Evolutionary conservation across 176 grass and related monocot genomes (phyloP).

Genomic region (Lolium multiflorum): DNA sequence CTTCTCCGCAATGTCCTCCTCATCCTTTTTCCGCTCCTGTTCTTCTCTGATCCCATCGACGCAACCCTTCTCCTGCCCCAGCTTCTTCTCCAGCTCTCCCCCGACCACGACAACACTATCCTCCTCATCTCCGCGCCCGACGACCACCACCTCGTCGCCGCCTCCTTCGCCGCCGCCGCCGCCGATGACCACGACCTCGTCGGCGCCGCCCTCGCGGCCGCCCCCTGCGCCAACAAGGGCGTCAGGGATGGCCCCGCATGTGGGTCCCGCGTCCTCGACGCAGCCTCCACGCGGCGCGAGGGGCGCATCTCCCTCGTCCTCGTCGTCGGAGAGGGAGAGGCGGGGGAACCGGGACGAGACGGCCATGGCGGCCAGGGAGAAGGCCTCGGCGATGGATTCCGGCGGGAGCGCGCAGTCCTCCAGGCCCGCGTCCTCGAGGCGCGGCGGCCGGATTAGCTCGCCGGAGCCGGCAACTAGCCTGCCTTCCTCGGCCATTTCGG

Average conservation of each 20-base stretch:
- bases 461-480: not conserved
- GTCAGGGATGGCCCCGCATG: slow-evolving; percentile 20
- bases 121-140: slow-evolving; percentile 17
- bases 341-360: slow-evolving; percentile 46
- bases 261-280: slow-evolving; percentile 23
- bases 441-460: slow-evolving; percentile 23
- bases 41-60: slow-evolving; percentile 34
- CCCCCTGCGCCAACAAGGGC: slow-evolving; percentile 23
- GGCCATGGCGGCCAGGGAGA: slow-evolving; percentile 64
- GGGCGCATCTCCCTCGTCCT: not conserved
- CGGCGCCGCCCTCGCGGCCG: not conserved
- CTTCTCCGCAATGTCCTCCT: slow-evolving; percentile 15
- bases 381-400: slow-evolving; percentile 85
- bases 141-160: slow-evolving; percentile 32
- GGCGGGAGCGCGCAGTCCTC: slow-evolving; percentile 90
- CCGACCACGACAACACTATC: slow-evolving; percentile 46
- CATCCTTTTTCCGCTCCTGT: not conserved
- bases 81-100: slow-evolving; percentile 28
- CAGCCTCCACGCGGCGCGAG: not conserved
- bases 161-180: not conserved
- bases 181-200: slow-evolving; percentile 33
- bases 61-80: slow-evolving; percentile 37
- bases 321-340: slow-evolving; percentile 32
- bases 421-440: slow-evolving; percentile 70
- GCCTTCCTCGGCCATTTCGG: slow-evolving; percentile 17